Conservation (phyloP, 176 grass and related monocot species). For the Zoysia pacifica region DNA sequence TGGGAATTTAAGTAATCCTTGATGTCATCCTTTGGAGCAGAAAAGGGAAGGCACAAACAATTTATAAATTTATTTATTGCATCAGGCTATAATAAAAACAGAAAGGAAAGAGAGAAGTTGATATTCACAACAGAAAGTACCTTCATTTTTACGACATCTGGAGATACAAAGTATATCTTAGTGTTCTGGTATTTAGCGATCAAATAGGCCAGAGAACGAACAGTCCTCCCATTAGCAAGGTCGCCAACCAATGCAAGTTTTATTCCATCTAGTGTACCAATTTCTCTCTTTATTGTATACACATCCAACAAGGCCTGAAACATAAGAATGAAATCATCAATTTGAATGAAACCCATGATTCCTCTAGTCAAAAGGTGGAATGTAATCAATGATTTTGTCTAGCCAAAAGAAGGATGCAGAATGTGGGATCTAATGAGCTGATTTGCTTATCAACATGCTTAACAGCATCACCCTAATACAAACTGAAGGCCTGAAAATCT, state of each 20-base stretch:
- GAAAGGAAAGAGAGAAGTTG: neutral
- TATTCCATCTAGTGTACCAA: conserved; percentile 76
- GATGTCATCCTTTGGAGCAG: conserved; percentile 72
- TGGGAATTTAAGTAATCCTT: conserved; percentile 76
- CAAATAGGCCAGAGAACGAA: conserved; percentile 83
- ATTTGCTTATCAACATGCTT: conserved; percentile 25
- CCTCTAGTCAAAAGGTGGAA: neutral
- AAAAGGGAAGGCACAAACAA: neutral
- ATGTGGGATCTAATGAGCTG: neutral
- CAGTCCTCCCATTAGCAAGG: conserved; percentile 91
- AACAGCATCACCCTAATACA: neutral
- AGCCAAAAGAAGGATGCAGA: neutral
- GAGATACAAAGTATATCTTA: conserved; percentile 90
- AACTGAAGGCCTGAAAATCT: neutral
- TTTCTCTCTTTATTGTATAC: conserved; percentile 94
- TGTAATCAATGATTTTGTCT: neutral
- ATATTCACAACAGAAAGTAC: conserved; percentile 40
- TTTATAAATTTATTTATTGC: neutral
- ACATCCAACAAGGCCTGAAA: conserved; percentile 89
- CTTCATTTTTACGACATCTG: conserved; percentile 96
- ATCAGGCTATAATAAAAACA: neutral
- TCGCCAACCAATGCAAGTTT: conserved; percentile 91
- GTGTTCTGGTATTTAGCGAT: conserved; percentile 74
- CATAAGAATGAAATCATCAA: conserved; percentile 26
- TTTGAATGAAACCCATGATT: neutral